Percentiles rank a stretch among this genome's conserved stretches.
Conservation (phyloP, 352 stramenopile species). For the Globisporangium rhizosaccharum region DNA sequence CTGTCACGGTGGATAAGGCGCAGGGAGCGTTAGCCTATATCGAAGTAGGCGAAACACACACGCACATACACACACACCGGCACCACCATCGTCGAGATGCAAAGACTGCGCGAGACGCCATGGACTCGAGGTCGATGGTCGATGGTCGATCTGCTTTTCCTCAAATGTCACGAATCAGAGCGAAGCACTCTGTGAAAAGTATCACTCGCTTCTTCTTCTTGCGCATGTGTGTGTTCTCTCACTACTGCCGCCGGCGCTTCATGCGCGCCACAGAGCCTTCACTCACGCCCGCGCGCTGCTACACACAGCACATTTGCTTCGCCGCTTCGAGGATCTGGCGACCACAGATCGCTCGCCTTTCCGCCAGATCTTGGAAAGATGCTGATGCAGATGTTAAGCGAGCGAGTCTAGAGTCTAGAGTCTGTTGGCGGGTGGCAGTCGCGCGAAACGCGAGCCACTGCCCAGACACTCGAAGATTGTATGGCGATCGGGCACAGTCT, state of each 20-base stretch:
- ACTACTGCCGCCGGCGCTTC: neutral
- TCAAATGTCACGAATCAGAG: neutral
- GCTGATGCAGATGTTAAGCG: too few relatives aligned
- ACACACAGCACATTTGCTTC: neutral
- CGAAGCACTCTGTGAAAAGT: neutral
- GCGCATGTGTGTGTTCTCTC: neutral
- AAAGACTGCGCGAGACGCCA: neutral
- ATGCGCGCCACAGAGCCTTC: neutral
- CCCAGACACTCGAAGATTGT: neutral
- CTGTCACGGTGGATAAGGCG: too few relatives aligned
- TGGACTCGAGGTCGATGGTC: neutral
- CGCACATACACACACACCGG: too few relatives aligned
- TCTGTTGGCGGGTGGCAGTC: too few relatives aligned
- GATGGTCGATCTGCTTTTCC: neutral
- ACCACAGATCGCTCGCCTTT: neutral
- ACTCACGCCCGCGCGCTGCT: constrained; percentile 4
- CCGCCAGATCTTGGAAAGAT: neutral
- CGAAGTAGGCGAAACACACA: too few relatives aligned
- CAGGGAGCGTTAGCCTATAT: too few relatives aligned
- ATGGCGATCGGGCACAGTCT: neutral
- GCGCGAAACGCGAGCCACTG: neutral
- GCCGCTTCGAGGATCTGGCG: neutral
- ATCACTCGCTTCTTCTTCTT: neutral
- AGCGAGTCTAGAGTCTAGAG: too few relatives aligned
- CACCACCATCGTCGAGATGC: too few relatives aligned